Conservation (phyloP, 2,329 filamentous ascomycete species). For the Ramularia endophylla region DNA sequence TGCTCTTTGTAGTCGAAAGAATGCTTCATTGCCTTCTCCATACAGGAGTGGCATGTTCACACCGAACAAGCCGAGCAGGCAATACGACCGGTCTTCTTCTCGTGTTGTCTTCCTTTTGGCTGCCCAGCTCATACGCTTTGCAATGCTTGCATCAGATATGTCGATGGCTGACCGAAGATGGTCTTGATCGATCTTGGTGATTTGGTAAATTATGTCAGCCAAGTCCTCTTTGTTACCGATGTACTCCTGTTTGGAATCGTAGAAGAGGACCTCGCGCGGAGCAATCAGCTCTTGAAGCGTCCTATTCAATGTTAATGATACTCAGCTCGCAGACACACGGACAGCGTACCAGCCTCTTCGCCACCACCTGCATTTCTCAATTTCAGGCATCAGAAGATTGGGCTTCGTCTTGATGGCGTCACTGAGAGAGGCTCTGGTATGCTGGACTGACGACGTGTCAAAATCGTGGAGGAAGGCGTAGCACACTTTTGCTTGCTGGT, state of each 20-base stretch:
- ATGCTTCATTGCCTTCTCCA: slow-evolving; percentile 27
- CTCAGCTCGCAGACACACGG: too few relatives aligned
- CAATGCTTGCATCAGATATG: background rate
- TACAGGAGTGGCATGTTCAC: slow-evolving; percentile 42
- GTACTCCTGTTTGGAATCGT: slow-evolving; percentile 16
- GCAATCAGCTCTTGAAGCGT: slow-evolving; percentile 17
- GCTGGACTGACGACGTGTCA: too few relatives aligned
- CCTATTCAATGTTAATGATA: too few relatives aligned
- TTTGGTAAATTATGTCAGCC: background rate
- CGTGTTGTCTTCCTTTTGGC: slow-evolving; percentile 1
- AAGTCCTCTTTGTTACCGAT: background rate
- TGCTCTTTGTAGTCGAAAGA: slow-evolving; percentile 6
- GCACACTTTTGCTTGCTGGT: slow-evolving; percentile 11
- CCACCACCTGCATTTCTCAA: too few relatives aligned
- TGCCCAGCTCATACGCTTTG: slow-evolving; percentile 8
- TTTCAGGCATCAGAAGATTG: too few relatives aligned
- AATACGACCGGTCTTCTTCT: slow-evolving; percentile 41
- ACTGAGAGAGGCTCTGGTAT: too few relatives aligned
- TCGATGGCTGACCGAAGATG: too few relatives aligned
- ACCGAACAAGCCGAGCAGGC: slow-evolving; percentile 40
- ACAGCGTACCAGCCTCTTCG: too few relatives aligned
- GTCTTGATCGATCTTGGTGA: background rate
- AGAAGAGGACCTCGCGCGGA: slow-evolving; percentile 4
- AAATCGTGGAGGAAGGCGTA: slow-evolving; percentile 18
- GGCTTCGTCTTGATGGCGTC: too few relatives aligned